These are phyloP conservation scores for Geotrichum ghanense DNA, from an alignment of 805 yeast species.

Conservation along the genomic window DNA sequence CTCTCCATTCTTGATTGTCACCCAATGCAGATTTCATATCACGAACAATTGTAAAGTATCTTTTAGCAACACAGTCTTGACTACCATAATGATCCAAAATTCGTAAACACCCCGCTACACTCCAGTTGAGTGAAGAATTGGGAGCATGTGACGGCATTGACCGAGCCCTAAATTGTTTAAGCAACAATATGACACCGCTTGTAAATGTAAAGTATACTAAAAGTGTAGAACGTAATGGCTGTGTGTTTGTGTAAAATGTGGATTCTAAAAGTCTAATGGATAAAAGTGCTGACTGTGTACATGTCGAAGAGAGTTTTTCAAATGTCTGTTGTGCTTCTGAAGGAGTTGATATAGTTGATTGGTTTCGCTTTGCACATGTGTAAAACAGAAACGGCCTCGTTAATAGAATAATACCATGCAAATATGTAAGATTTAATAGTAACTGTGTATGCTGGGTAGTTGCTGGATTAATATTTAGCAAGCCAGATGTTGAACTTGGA, in stretches of 20 bases:
- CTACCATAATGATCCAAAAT: background rate
- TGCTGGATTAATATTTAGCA: constrained; percentile 2
- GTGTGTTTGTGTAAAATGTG: background rate
- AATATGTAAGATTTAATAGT: constrained; percentile 8
- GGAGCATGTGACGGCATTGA: background rate
- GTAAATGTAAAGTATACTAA: constrained; percentile 11
- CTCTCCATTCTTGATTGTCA: too few species aligned
- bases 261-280: background rate
- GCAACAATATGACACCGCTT: constrained; percentile 2
- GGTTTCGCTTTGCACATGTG: constrained; percentile 6
- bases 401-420: constrained; percentile 9
- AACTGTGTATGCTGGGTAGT: background rate
- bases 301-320: constrained; percentile 6
- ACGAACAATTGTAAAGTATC: background rate
- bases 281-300: constrained; percentile 7
- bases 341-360: too few species aligned
- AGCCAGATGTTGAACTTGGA: too few species aligned
- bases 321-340: constrained; percentile 5
- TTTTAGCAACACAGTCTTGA: background rate
- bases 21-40: background rate
- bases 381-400: constrained; percentile 11
- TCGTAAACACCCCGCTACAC: background rate
- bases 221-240: background rate
- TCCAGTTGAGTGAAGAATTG: too few species aligned
- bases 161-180: constrained; percentile 1